phyloP scores from a whole-genome alignment of 2,329 filamentous ascomycete genomes.

The Stagonosporopsis tanaceti region DNA sequence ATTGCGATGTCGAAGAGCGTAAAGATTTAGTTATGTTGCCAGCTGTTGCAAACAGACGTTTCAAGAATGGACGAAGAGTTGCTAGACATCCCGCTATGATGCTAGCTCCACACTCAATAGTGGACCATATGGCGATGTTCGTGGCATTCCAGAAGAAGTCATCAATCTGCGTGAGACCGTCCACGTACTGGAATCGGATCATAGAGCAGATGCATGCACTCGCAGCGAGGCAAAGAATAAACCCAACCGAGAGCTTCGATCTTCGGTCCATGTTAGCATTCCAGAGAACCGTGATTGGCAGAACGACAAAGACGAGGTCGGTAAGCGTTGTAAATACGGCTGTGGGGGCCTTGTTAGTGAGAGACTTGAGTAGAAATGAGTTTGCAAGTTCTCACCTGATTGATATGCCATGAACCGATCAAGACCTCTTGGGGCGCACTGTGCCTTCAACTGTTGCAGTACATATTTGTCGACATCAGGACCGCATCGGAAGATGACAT shows the following conservation, averaged over 20 bases:
- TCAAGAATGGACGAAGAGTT: constrained; percentile 60
- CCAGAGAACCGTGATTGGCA: constrained; percentile 60
- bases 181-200: constrained; percentile 59
- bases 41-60: constrained; percentile 14
- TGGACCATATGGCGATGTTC: constrained; percentile 55
- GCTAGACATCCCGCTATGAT: constrained; percentile 61
- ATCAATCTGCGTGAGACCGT: constrained; percentile 51
- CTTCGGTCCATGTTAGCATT: constrained; percentile 63
- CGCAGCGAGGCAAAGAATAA: constrained; percentile 60
- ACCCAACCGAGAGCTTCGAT: constrained; percentile 62
- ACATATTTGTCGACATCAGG: constrained; percentile 38
- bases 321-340: constrained; percentile 43
- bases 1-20: constrained; percentile 7
- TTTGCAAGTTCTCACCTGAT: constrained; percentile 21
- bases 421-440: constrained; percentile 54
- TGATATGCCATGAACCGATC: constrained; percentile 62
- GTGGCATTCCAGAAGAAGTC: constrained; percentile 58
- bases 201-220: constrained; percentile 63
- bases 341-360: background rate
- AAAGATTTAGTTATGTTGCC: constrained; percentile 12
- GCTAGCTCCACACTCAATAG: constrained; percentile 47
- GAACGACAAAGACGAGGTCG: constrained; percentile 40
- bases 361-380: too few relatives aligned
- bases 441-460: constrained; percentile 42
- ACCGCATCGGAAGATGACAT: constrained; percentile 61